Evolutionary conservation across 257 asterid genomes (phyloP).

Genomic region (Nyctanthes arbortristis): DNA sequence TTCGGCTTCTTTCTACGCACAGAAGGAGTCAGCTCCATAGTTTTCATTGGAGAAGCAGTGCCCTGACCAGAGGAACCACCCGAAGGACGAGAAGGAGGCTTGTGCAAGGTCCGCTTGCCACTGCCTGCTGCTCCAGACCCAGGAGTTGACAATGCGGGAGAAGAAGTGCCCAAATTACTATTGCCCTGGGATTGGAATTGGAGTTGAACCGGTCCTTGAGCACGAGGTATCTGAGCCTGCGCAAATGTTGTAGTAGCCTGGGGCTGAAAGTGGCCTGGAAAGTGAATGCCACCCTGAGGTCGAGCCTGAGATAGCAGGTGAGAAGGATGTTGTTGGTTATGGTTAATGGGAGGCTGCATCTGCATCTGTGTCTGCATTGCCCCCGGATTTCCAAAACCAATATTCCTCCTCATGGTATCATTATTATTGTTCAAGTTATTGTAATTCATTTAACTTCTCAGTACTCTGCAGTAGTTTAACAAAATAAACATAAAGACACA

Average conservation of each 20-base stretch:
- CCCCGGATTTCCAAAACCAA: conserved; percentile 38
- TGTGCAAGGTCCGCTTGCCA: conserved; percentile 52
- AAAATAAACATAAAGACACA: background rate
- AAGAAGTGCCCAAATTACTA: conserved; percentile 34
- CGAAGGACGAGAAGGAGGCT: conserved; percentile 73
- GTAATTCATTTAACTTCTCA: conserved; percentile 39
- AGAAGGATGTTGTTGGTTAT: conserved; percentile 40
- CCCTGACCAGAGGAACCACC: conserved; percentile 68
- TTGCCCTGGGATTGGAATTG: conserved; percentile 38
- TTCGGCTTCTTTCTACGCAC: conserved; percentile 67
- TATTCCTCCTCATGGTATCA: conserved; percentile 40
- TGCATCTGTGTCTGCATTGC: conserved; percentile 32
- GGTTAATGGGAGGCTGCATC: conserved; percentile 39
- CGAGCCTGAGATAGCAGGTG: conserved; percentile 43
- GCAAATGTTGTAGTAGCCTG: conserved; percentile 39
- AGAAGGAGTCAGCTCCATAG: conserved; percentile 91
- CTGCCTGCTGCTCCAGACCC: conserved; percentile 44
- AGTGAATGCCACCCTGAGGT: conserved; percentile 51
- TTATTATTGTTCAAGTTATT: conserved; percentile 34
- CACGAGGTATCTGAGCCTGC: conserved; percentile 35
- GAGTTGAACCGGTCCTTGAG: conserved; percentile 39
- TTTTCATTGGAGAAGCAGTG: conserved; percentile 75
- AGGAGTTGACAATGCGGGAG: conserved; percentile 54
- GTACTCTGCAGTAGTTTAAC: conserved; percentile 4
- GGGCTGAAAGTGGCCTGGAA: conserved; percentile 66